Percentiles rank a stretch among this genome's conserved stretches.
phyloP scores from a whole-genome alignment of 257 asterid species.

The Agastache rugosa region DNA sequence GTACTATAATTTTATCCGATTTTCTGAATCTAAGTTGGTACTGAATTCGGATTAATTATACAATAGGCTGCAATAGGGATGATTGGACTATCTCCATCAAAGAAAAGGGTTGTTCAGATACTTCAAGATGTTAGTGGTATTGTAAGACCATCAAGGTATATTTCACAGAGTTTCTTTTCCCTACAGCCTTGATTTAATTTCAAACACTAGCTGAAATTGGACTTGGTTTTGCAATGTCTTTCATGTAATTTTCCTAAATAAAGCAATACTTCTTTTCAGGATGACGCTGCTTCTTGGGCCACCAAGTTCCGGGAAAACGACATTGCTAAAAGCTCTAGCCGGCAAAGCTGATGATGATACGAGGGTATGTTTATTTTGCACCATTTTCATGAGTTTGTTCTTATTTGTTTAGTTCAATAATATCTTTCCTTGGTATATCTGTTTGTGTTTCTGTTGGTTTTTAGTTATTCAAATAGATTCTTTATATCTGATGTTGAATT shows the following conservation, averaged over 20 bases:
- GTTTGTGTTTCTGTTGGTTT: neutral
- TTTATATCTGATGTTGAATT: neutral
- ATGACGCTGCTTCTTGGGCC: slow-evolving; percentile 34
- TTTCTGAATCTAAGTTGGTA: neutral
- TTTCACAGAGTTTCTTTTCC: neutral
- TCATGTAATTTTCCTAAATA: neutral
- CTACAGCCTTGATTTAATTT: neutral
- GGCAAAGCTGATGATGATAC: slow-evolving; percentile 30
- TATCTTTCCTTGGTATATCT: neutral
- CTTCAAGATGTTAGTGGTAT: slow-evolving; percentile 80
- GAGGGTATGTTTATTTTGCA: slow-evolving; percentile 17
- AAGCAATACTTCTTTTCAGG: slow-evolving; percentile 7
- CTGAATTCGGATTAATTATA: slow-evolving; percentile 20
- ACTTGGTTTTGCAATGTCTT: neutral
- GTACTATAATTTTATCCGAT: neutral
- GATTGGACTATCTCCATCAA: slow-evolving; percentile 72
- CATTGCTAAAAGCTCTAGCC: slow-evolving; percentile 29
- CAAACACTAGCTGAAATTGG: neutral
- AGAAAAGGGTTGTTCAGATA: slow-evolving; percentile 66
- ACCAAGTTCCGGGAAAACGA: slow-evolving; percentile 33
- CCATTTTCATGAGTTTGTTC: neutral
- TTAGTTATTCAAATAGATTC: neutral
- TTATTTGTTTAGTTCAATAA: neutral
- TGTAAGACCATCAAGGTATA: slow-evolving; percentile 79
- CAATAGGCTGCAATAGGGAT: slow-evolving; percentile 60